Percentiles rank a stretch among this genome's conserved stretches.
These are phyloP conservation scores for Diplodia scrobiculata DNA, from an alignment of 2,329 filamentous ascomycete species.

Conservation along the genomic window DNA sequence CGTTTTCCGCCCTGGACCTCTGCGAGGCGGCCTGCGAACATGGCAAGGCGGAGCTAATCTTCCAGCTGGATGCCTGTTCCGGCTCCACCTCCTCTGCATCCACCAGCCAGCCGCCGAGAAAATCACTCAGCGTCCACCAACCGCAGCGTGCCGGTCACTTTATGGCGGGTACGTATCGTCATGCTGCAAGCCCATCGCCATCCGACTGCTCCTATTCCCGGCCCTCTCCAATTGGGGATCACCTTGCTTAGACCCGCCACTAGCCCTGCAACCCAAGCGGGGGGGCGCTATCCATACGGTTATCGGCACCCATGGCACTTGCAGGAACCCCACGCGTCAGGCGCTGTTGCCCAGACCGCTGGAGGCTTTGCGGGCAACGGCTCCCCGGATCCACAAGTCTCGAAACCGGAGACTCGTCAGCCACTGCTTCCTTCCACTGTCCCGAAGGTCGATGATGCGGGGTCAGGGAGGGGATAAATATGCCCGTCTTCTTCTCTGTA, in stretches of 20 bases:
- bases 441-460: conserved; percentile 28
- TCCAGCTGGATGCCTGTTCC: conserved; percentile 12
- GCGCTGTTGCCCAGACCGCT: conserved; percentile 22
- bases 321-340: conserved; percentile 26
- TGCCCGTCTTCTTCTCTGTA: neutral
- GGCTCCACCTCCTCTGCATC: conserved; percentile 16
- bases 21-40: neutral
- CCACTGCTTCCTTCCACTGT: conserved; percentile 29
- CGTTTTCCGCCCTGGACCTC: neutral
- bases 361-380: conserved; percentile 21
- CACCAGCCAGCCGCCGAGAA: conserved; percentile 9
- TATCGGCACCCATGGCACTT: conserved; percentile 21
- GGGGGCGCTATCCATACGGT: conserved; percentile 11
- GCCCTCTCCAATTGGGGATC: conserved; percentile 10
- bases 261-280: conserved; percentile 22
- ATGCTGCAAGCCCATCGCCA: neutral
- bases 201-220: conserved; percentile 7
- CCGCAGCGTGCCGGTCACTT: conserved; percentile 6
- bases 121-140: conserved; percentile 19
- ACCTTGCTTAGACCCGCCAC: conserved; percentile 5
- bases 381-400: conserved; percentile 17
- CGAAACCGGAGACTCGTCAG: conserved; percentile 28
- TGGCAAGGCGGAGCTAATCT: conserved; percentile 6
- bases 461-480: conserved; percentile 27
- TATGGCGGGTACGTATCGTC: conserved; percentile 12